Base-by-base conservation (phyloP, 345 rosid genomes). In the Streptanthus diversifolius region DNA sequence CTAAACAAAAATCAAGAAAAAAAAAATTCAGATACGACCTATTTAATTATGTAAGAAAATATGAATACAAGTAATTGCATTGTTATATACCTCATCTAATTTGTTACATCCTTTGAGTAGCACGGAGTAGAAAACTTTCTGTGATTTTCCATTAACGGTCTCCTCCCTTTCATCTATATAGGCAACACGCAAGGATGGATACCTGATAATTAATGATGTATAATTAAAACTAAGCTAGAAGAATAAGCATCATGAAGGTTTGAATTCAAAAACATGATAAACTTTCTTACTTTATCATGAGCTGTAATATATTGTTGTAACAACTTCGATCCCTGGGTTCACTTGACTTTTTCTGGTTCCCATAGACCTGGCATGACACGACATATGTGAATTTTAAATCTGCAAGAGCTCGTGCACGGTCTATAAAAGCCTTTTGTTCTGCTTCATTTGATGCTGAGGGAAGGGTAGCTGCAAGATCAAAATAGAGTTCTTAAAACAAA, bases 321-420 rank as follows among this genome's bases (percentile, higher is more conserved):
- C 88, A 80, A 75, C 88, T 84, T 22, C 95, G 77, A 1, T 88
- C 97, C 30, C 44, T 77, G 32, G 0, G 0, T 37, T 92, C 91
- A 66, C 72, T 49, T 5, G 97, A 84, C 80, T 85, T 87, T 82
- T 92, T 95, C 74, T 88, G 98, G 79, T 75, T 73, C 25, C 99
- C 99, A 82, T 88, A 88, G 40, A 91, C 24, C 75, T 95, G 99
- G 86, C 99, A 95, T 24, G 99, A 95, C 78, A 95, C 99, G 59
- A 95, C 97, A 75, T 91, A 95, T 36, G 97, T 91, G 82, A 91
- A 92, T 85, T 95, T 95, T 80, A 95, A 40, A 83, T 90, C 85
- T 14, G 90, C 96, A 63, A 90, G 82, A 77, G 99, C 98, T 63
- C 80, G 82, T 30, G 86, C 85, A 7, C 48, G 68, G 44, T 84